Evolutionary conservation across 176 grass and related monocot species (phyloP).

Genomic region (Avena sativa): DNA sequence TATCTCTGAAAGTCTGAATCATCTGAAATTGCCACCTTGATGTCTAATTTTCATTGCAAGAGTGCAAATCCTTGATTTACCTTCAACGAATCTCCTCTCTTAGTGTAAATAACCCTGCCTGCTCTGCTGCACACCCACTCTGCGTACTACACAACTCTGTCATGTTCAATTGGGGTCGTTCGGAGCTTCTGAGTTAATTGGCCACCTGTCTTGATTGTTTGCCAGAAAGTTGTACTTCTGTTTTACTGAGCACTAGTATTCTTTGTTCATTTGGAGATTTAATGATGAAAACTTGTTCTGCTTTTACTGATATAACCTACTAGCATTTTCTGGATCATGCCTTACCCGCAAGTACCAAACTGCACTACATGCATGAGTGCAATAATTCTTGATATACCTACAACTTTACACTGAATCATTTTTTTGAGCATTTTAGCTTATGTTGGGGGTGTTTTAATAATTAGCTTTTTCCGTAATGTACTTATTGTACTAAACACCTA

Average conservation of each 20-base stretch:
- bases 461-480: background rate
- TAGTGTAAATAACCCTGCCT: background rate
- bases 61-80: background rate
- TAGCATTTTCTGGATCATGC: background rate
- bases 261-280: too few relatives aligned
- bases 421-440: background rate
- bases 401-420: background rate
- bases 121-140: background rate
- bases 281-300: background rate
- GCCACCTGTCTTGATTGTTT: background rate
- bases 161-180: background rate
- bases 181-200: background rate
- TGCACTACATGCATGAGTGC: background rate
- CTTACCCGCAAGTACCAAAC: background rate
- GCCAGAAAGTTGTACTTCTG: background rate
- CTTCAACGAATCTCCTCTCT: background rate
- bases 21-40: background rate
- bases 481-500: background rate
- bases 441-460: background rate
- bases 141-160: background rate
- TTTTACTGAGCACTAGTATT: background rate
- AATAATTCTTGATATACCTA: background rate
- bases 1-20: slow-evolving; percentile 7
- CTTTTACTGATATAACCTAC: background rate
- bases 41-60: background rate